A percentile compares a stretch with the other conserved stretches of the same genome.
Conservation (phyloP, 495 filamentous ascomycete genomes). For the Penicillium roqueforti region DNA sequence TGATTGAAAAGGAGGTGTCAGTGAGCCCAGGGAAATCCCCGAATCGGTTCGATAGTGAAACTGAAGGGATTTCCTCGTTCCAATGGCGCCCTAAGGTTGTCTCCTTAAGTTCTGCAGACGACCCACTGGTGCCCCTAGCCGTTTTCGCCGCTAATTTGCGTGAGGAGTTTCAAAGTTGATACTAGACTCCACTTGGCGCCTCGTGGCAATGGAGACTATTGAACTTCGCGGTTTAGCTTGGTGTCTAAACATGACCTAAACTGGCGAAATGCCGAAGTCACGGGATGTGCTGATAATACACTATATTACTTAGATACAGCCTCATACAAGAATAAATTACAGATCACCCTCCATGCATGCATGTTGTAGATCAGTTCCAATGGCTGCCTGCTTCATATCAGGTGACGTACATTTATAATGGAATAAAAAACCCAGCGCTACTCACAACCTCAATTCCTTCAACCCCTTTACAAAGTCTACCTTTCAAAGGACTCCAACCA, state of each 20-base stretch:
- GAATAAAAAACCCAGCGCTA: no score
- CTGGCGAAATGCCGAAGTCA: no score
- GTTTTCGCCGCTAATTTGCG: constrained; percentile 18
- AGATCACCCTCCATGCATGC: no score
- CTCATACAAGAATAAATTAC: no score
- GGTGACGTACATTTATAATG: no score
- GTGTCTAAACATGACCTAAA: neutral
- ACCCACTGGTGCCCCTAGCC: constrained; percentile 35
- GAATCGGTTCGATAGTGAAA: neutral
- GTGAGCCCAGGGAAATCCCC: neutral
- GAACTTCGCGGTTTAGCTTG: neutral
- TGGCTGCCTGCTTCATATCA: no score
- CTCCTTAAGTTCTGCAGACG: constrained; percentile 17
- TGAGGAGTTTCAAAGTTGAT: constrained; percentile 4
- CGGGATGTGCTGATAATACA: no score
- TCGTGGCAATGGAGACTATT: constrained; percentile 12
- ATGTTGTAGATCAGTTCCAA: no score
- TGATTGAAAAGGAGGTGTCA: neutral
- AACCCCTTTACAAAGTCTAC: no score
- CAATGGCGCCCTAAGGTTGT: constrained; percentile 4
- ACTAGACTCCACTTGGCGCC: constrained; percentile 2
- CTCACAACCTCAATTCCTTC: no score
- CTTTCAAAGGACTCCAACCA: no score
- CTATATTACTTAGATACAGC: no score
- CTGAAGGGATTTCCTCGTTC: neutral